Evolutionary conservation across 148 eudicot genomes (phyloP), one percentile per base, ranked within the genome.

Genomic region (Fagopyrum homotropicum): DNA sequence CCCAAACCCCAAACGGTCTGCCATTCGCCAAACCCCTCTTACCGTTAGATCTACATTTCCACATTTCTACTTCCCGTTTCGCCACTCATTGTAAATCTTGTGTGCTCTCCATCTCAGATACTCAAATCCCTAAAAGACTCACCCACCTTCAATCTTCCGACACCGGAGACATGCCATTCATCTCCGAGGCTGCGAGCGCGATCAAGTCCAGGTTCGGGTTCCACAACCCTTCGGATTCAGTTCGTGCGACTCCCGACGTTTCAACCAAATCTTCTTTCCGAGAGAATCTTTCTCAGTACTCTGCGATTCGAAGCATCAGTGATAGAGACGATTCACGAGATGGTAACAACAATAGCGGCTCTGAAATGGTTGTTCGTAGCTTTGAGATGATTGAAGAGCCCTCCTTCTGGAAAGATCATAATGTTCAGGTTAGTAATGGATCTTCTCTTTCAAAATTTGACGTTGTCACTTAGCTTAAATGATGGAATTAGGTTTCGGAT

Each of bases 361-460:
- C 74, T 46, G 74, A 46, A 46, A 2, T 72, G 74, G 76, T 73
- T 0, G 78, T 72, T 75, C 87, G 87, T 63, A 84, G 88, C 75
- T 95, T 95, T 43, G 96, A 95, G 45, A 79, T 95, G 79, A 78
- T 81, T 4, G 92, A 89, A 45, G 97, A 95, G 75, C 92, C 98
- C 47, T 78, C 92, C 6, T 92, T 95, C 59, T 92, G 98, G 98
- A 92, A 90, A 55, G 98, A 95, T 55, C 98, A 95, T 68, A 95
- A 92, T 83, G 97, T 92, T 59, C 98, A 95, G 98, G 98, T 91
- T 73, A 22, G 71, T 5, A 40, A 1, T 7, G 46, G 30, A 6
- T 8, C 43, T 66, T 66, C 46, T 43, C 4, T 15, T 15, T 7
- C 46, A 29, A 61, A 10, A 12, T 29, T 5, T 61, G 3, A 3